phyloP scores from a whole-genome alignment of 73 alveolate genomes.

The Tetrahymena thermophila region DNA sequence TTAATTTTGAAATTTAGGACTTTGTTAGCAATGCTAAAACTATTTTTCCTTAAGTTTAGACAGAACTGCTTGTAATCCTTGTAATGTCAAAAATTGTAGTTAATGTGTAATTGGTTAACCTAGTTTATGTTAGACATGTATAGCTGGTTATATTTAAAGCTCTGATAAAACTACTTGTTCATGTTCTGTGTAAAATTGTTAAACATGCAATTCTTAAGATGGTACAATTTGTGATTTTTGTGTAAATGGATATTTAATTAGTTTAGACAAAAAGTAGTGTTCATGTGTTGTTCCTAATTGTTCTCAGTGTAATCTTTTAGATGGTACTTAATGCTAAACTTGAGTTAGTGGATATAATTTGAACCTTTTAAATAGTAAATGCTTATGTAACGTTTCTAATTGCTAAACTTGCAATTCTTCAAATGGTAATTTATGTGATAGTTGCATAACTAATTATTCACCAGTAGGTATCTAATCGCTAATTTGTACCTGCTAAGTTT shows the following conservation, averaged over 20 bases:
- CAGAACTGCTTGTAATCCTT: not conserved
- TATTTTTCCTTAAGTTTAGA: not conserved
- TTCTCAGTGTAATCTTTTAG: not conserved
- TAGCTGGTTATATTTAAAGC: not conserved
- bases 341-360: not conserved
- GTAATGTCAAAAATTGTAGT: not conserved
- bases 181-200: not conserved
- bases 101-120: not conserved
- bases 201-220: not conserved
- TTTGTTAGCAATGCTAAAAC: not conserved
- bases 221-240: not conserved
- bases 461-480: not conserved
- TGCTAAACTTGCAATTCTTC: not conserved
- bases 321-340: not conserved
- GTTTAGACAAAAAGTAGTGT: not conserved
- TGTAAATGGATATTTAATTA: not conserved
- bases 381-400: not conserved
- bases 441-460: not conserved
- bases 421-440: not conserved
- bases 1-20: not conserved
- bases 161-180: not conserved
- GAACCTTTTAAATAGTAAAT: not conserved
- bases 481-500: not conserved
- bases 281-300: not conserved
- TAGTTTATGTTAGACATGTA: not conserved